phyloP scores from a whole-genome alignment of 2,329 filamentous ascomycete genomes.

The Cytospora piceae region DNA sequence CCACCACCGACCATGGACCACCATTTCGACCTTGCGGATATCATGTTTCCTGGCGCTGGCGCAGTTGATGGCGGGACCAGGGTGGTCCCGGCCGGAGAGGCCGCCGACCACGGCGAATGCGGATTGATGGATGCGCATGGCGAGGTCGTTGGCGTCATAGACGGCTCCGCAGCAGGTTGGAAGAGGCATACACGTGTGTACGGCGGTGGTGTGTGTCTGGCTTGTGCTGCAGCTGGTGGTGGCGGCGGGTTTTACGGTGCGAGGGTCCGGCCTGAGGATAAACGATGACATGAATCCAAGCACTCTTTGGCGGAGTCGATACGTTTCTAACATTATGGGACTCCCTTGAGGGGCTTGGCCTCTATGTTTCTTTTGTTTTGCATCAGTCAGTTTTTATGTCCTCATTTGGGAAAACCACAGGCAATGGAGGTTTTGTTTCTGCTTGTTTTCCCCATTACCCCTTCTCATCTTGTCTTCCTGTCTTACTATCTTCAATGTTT shows the following conservation, averaged over 20 bases:
- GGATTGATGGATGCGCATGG: constrained; percentile 51
- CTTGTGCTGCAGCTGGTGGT: constrained; percentile 55
- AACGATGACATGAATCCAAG: constrained; percentile 41
- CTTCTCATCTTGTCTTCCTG: background rate
- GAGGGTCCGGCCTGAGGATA: constrained; percentile 57
- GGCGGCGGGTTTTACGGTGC: constrained; percentile 56
- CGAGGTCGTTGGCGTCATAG: constrained; percentile 54
- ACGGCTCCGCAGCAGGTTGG: constrained; percentile 56
- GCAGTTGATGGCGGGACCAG: constrained; percentile 28
- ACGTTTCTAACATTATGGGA: background rate
- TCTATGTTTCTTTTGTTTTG: background rate
- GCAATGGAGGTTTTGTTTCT: background rate
- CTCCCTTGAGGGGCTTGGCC: background rate
- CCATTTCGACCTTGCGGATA: constrained; percentile 35
- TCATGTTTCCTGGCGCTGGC: constrained; percentile 34
- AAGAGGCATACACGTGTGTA: constrained; percentile 63
- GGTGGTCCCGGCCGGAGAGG: constrained; percentile 23
- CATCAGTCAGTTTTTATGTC: background rate
- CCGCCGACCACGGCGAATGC: constrained; percentile 30
- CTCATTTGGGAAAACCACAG: background rate
- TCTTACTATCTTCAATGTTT: background rate
- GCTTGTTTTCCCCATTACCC: background rate
- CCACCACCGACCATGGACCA: constrained; percentile 44
- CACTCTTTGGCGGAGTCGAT: background rate
- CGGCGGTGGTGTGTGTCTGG: constrained; percentile 60